These are phyloP conservation scores for Geum urbanum DNA, from an alignment of 306 rosid genomes.

Conservation along the genomic window DNA sequence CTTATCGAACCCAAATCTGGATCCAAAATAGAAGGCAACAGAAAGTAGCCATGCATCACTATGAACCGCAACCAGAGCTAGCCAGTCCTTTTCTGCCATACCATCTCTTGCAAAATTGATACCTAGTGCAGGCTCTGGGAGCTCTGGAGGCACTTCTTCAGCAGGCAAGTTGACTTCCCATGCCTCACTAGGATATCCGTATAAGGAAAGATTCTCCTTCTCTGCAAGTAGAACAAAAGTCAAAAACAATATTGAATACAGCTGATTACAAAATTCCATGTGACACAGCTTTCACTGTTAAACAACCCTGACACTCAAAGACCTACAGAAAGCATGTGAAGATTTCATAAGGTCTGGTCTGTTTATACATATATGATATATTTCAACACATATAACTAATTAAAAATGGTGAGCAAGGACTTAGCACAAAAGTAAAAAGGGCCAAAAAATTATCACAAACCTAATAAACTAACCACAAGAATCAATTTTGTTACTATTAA, in stretches of 20 bases:
- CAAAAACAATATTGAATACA: slow-evolving; percentile 13
- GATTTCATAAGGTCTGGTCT: neutral
- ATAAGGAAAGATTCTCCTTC: slow-evolving; percentile 88
- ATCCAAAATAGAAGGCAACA: slow-evolving; percentile 87
- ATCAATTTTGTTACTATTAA: neutral
- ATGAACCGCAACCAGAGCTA: slow-evolving; percentile 85
- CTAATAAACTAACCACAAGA: neutral
- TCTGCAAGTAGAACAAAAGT: slow-evolving; percentile 45
- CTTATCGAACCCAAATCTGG: slow-evolving; percentile 86
- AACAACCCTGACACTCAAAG: neutral
- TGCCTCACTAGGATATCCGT: slow-evolving; percentile 79
- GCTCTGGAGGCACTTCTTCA: slow-evolving; percentile 94
- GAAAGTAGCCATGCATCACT: slow-evolving; percentile 96
- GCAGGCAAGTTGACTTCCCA: slow-evolving; percentile 99
- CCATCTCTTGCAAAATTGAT: slow-evolving; percentile 97
- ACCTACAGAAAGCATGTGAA: neutral
- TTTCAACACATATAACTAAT: neutral
- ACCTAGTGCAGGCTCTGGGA: slow-evolving; percentile 94
- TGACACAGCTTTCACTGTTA: neutral
- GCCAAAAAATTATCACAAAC: neutral
- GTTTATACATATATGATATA: neutral
- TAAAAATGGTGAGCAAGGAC: neutral
- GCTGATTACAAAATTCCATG: neutral
- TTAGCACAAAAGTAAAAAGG: neutral
- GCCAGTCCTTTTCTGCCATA: slow-evolving; percentile 88